Evolutionary conservation across 352 stramenopile genomes (phyloP).

Genomic region (Achlya hypogyna): DNA sequence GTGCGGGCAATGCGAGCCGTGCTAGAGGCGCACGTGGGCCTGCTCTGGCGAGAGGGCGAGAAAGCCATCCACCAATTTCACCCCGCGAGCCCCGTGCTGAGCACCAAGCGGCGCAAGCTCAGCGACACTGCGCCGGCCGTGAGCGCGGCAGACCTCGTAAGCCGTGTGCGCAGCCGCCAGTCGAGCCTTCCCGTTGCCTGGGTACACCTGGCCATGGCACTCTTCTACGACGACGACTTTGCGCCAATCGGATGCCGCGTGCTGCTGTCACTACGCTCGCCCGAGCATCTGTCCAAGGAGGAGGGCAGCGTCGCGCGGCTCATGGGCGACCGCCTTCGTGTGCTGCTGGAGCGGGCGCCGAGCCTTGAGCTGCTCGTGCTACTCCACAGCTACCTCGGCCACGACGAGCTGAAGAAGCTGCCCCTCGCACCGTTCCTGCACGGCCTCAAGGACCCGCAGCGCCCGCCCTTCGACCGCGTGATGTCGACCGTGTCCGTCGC

Average conservation of each 20-base stretch:
- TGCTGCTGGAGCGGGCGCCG: neutral
- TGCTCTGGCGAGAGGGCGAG: neutral
- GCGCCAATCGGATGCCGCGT: neutral
- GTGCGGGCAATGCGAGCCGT: neutral
- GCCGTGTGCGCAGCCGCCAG: neutral
- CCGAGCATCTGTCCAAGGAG: neutral
- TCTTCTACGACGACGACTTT: slow-evolving; percentile 6
- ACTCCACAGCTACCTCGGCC: neutral
- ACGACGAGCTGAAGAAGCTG: slow-evolving; percentile 1
- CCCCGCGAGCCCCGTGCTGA: neutral
- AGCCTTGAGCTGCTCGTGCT: neutral
- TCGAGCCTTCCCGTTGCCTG: neutral
- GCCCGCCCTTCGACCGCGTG: neutral
- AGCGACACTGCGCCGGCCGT: neutral
- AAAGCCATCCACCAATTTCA: slow-evolving; percentile 7
- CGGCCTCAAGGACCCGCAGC: too few species aligned
- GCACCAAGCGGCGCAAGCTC: slow-evolving; percentile 7
- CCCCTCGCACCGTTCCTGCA: neutral
- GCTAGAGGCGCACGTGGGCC: neutral
- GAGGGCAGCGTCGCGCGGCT: slow-evolving; percentile 5
- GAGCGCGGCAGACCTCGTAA: neutral
- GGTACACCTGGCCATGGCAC: neutral
- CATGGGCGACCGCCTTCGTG: neutral
- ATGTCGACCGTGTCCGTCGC: neutral
- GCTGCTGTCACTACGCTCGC: neutral